Conservation (phyloP, 257 asterid species). For the Scutellaria baicalensis region DNA sequence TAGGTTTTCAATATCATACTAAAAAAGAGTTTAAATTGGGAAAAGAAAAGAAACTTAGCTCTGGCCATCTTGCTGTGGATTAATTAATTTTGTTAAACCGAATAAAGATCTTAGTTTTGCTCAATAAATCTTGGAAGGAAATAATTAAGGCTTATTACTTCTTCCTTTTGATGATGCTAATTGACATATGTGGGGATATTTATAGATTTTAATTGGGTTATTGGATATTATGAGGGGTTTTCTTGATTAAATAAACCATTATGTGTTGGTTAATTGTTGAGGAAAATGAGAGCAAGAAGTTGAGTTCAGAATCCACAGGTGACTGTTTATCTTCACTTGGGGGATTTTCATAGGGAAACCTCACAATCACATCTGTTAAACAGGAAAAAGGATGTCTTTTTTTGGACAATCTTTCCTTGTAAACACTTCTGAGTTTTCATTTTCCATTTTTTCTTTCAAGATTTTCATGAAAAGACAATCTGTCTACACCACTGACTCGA, state of each 20-base stretch:
- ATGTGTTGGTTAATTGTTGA: background rate
- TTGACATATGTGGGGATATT: too few species aligned
- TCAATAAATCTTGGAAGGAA: too few species aligned
- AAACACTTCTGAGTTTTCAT: background rate
- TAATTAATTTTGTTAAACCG: background rate
- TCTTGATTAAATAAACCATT: background rate
- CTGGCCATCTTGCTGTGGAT: too few species aligned
- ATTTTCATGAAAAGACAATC: constrained; percentile 15
- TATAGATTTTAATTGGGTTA: too few species aligned
- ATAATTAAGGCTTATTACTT: too few species aligned
- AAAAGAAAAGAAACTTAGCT: too few species aligned
- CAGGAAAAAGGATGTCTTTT: background rate
- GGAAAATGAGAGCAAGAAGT: constrained; percentile 22
- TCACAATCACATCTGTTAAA: constrained; percentile 10
- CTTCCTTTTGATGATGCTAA: too few species aligned
- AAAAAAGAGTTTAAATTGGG: too few species aligned
- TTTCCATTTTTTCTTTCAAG: background rate
- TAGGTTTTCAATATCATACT: too few species aligned
- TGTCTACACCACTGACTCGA: background rate
- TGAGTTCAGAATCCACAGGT: constrained; percentile 25
- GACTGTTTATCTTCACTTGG: constrained; percentile 10
- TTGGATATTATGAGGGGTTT: background rate
- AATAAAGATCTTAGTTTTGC: too few species aligned
- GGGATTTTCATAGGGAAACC: background rate
- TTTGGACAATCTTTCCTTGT: background rate